Percentiles rank a stretch among this genome's conserved stretches.
phyloP scores from a whole-genome alignment of 2,329 filamentous ascomycete species.

The Neurospora crassa region DNA sequence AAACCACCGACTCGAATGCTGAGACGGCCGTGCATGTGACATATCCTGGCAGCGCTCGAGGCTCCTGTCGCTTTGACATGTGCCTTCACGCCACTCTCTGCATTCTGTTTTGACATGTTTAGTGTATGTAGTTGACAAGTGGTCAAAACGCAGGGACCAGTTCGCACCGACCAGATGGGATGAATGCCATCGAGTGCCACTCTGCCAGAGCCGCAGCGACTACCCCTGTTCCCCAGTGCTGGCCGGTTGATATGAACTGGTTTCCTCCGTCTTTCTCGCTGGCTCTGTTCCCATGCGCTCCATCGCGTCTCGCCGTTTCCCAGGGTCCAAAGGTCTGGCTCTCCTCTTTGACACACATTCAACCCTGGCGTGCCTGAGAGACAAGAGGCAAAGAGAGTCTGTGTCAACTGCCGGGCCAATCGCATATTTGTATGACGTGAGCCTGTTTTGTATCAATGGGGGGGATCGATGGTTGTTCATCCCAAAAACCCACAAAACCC shows the following conservation, averaged over 20 bases:
- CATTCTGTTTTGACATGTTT: neutral
- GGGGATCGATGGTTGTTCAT: neutral
- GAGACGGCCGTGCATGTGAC: neutral
- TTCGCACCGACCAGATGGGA: neutral
- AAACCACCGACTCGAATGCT: neutral
- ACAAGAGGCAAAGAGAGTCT: neutral
- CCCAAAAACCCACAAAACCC: neutral
- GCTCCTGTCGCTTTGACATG: neutral
- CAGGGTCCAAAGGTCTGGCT: neutral
- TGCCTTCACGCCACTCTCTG: neutral
- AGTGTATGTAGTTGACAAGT: neutral
- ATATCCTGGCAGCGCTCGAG: neutral
- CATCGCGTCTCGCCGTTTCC: neutral
- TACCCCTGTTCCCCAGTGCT: neutral
- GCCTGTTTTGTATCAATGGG: neutral
- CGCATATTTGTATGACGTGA: neutral
- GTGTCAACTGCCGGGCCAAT: neutral
- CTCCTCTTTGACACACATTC: neutral
- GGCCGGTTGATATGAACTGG: neutral
- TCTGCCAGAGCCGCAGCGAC: neutral
- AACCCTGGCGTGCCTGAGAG: neutral
- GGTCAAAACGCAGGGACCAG: neutral
- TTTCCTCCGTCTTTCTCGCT: neutral
- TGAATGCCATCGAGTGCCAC: neutral
- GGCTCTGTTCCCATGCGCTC: neutral